Base-by-base conservation (phyloP, 129 eudicot species). In the Pittosporum tobira region DNA sequence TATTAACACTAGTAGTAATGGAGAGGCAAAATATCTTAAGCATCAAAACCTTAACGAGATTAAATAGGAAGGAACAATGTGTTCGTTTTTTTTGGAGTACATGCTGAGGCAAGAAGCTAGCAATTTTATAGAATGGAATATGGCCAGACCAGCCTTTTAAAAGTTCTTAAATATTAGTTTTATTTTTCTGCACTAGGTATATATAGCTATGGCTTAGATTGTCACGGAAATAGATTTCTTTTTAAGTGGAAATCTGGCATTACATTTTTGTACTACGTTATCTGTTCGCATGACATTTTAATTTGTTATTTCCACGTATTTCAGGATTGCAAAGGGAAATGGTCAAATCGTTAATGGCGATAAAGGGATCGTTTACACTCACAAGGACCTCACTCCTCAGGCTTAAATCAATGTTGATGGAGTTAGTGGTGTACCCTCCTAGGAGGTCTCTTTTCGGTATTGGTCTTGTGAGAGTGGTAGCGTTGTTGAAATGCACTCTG, bases 331-430 rank as follows among this genome's bases (percentile, higher is more conserved):
- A 19, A 56, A 56, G 61, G 63, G 63, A 38, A 58, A 27, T 21
- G 63, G 63, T 13, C 63, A 58, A 40, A 40, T 58, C 5, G 63
- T 58, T 19, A 18, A 58, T 2, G 48, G 63, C 46, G 63, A 58
- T 58, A 40, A 58, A 58, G 63, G 63, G 63, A 30, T 58, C 22
- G 49, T 58, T 38, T 58, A 58, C 63, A 37, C 63, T 38, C 63
- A 58, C 63, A 58, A 31, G 34, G 50, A 58, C 49, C 63, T 58
- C 49, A 58, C 63, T 38, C 49, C 37, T n/a, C n/a, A 57, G 62
- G 62, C 48, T 40, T 58, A 55, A 20, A 22, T 36, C n/a, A 22
- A 58, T 14, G 14, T 37, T 15, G 2, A 22, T 22, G 20, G 11
- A 38, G 38, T 21, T 22, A 23, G 5, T 38, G 5, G 20, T 26